Conservation (phyloP, 2,329 filamentous ascomycete genomes). For the Coniochaeta sp. region DNA sequence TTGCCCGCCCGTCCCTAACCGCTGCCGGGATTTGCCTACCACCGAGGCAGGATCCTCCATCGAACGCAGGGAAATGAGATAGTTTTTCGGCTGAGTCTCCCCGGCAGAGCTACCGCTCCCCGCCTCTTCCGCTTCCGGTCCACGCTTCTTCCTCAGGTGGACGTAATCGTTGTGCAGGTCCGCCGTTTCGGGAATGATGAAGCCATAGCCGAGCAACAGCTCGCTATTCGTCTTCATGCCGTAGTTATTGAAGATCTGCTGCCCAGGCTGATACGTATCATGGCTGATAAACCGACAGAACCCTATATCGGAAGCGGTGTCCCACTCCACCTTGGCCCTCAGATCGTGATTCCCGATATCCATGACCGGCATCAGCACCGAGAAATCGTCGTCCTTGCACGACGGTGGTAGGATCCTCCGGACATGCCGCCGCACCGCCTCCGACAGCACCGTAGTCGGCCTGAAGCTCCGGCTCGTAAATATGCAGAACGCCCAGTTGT, state of each 20-base stretch:
- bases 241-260: conserved; percentile 64
- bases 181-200: conserved; percentile 41
- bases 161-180: conserved; percentile 53
- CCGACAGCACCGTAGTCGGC: conserved; percentile 44
- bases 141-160: conserved; percentile 46
- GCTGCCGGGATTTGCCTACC: conserved; percentile 33
- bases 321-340: conserved; percentile 52
- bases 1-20: conserved; percentile 15
- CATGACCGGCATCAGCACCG: conserved; percentile 61
- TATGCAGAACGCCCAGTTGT: conserved; percentile 58
- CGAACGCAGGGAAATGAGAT: conserved; percentile 45
- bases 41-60: conserved; percentile 39
- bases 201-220: conserved; percentile 57
- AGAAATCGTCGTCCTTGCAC: conserved; percentile 51
- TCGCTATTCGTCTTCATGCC: conserved; percentile 68
- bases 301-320: conserved; percentile 30
- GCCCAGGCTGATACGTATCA: conserved; percentile 38
- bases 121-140: conserved; percentile 10
- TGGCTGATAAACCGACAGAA: conserved; percentile 35
- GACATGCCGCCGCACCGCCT: neutral
- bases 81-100: conserved; percentile 26
- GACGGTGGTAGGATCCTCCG: conserved; percentile 18
- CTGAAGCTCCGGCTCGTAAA: conserved; percentile 61
- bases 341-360: conserved; percentile 68
- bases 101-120: conserved; percentile 9